phyloP scores from a whole-genome alignment of 208 protist genomes.

The Leishmania tropica region DNA sequence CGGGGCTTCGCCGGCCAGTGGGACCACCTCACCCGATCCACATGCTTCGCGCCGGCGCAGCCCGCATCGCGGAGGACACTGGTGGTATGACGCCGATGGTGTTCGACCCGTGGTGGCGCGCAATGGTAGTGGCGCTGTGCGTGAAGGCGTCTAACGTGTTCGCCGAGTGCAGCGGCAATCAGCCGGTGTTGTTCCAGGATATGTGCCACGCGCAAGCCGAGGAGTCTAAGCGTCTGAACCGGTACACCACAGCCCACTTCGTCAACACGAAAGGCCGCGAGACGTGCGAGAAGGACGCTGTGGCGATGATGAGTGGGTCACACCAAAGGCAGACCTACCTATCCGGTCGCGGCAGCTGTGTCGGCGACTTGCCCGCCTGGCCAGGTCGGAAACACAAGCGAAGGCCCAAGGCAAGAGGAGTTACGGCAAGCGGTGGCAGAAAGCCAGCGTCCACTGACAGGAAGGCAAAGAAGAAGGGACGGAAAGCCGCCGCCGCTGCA shows the following conservation, averaged over 20 bases:
- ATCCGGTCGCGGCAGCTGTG: background rate
- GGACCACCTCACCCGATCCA: constrained; percentile 50
- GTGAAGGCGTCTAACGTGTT: constrained; percentile 80
- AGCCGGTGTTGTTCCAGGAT: constrained; percentile 25
- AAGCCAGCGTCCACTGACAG: background rate
- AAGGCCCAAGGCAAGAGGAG: background rate
- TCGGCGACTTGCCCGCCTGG: background rate
- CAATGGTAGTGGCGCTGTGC: constrained; percentile 79
- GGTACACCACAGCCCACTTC: constrained; percentile 22
- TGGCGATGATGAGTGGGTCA: background rate
- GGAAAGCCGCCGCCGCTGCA: background rate
- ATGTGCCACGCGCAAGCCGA: constrained; percentile 13
- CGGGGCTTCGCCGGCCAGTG: constrained; percentile 28
- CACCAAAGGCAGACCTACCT: background rate
- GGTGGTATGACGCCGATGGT: constrained; percentile 53
- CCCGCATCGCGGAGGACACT: constrained; percentile 43
- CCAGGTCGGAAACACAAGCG: background rate
- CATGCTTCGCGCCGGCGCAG: constrained; percentile 43
- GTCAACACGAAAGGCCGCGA: constrained; percentile 28
- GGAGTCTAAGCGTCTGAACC: constrained; percentile 6
- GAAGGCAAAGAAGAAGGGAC: background rate
- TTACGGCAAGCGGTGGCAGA: background rate
- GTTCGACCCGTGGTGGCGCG: constrained; percentile 90
- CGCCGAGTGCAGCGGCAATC: constrained; percentile 60
- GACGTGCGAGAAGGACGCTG: constrained; percentile 8